Evolutionary conservation across 805 yeast species (phyloP).

Genomic region (Maudiozyma barnettii): DNA sequence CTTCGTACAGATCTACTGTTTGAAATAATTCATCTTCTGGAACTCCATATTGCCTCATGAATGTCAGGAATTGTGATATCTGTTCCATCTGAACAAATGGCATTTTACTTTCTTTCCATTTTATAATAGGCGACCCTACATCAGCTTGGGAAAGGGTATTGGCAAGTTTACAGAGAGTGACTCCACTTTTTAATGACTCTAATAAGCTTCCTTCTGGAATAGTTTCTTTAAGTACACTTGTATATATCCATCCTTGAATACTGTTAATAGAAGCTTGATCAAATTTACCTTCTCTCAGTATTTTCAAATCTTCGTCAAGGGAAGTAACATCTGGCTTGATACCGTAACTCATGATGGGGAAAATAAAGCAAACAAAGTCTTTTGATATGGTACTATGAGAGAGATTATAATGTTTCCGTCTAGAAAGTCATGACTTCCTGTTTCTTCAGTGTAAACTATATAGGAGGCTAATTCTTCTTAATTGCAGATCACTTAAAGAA

Average conservation of each 20-base stretch:
- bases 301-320: constrained; percentile 51
- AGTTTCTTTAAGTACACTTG: constrained; percentile 28
- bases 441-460: too few species aligned
- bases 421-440: too few species aligned
- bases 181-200: constrained; percentile 53
- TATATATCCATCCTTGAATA: constrained; percentile 48
- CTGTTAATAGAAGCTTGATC: constrained; percentile 30
- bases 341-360: constrained; percentile 14
- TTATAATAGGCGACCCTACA: constrained; percentile 25
- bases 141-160: constrained; percentile 34
- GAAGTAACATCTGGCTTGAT: constrained; percentile 40
- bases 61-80: constrained; percentile 57
- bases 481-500: too few species aligned
- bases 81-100: constrained; percentile 81
- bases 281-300: constrained; percentile 46
- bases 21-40: constrained; percentile 77
- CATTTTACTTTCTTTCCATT: constrained; percentile 54
- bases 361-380: background rate
- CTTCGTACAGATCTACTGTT: constrained; percentile 65
- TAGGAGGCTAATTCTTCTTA: too few species aligned
- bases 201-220: constrained; percentile 31
- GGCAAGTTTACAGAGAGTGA: constrained; percentile 37
- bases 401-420: too few species aligned
- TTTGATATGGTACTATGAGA: background rate
- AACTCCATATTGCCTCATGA: constrained; percentile 55